Evolutionary conservation across 495 filamentous ascomycete species (phyloP), one percentile per base, ranked within the genome.

Genomic region (Neurospora pannonica): DNA sequence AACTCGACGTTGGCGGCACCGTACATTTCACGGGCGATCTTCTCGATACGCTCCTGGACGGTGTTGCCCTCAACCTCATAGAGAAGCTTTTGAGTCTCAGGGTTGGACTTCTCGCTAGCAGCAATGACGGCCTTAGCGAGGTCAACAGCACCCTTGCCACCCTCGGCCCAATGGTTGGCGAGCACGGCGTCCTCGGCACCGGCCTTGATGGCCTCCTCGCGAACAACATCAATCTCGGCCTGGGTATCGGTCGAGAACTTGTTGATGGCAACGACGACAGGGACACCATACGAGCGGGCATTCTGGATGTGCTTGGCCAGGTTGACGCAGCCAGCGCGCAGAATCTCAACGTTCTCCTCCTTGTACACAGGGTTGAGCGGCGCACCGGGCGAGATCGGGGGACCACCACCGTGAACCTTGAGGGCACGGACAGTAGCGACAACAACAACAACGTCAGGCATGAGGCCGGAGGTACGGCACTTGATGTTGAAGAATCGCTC

Each of bases 401-500:
- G 95, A 42, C 95, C 96, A 37, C 95, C 96, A 74, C 96, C 96
- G 79, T 99, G 96, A 19, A 97, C 94, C 87, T 99, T 99, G 71
- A 99, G 86, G 4, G 96, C 96, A 76, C 96, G 91, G 62, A 98
- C 93, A 3, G 96, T 99, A 70, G 96, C 95, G 34, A 99, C 96
- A 72, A 99, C 91, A 42, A 99, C 93, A 19, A 97, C 95, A 4
- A 93, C 91, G 79, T 99, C 96, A 9, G 96, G 96, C 1, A 92
- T 90, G 46, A 99, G 88, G 24, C 96, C 96, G 19, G 94, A 97
- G 38, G 94, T 94, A 67, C 96, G 91, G 86, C 96, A 98, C 88
- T 99, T 99, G 85, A 99, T 98, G 85, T 99, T 98, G 90, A 99
- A 98, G 88, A 99, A 99, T 38, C 96, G 92, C 87, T 99, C 96